Conservation (phyloP, 192 early-diverging fungal species). For the Physocladia obscura region DNA sequence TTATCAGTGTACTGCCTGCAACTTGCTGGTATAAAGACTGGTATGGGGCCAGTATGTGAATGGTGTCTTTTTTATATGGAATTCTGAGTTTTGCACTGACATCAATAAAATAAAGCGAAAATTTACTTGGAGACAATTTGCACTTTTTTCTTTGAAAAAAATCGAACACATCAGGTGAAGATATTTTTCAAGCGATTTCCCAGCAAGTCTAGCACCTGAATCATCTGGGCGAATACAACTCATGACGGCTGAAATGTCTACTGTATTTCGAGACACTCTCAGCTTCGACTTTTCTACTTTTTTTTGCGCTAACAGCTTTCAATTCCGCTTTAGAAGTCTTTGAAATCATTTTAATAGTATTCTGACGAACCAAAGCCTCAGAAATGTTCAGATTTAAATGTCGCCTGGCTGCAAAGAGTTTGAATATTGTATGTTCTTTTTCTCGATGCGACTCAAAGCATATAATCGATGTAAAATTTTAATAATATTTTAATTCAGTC, state of each 20-base stretch:
- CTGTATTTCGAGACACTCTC: not conserved
- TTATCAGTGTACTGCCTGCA: no score
- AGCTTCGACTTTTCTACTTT: not conserved
- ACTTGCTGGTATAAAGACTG: no score
- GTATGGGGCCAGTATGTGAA: no score
- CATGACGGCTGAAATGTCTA: not conserved
- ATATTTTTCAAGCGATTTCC: not conserved
- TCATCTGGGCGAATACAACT: not conserved
- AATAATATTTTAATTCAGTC: not conserved
- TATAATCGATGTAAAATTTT: not conserved
- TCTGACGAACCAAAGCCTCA: not conserved
- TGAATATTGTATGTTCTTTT: not conserved
- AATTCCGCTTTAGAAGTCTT: not conserved
- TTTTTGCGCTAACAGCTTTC: not conserved
- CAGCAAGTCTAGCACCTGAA: not conserved
- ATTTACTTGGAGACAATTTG: conserved; percentile 3
- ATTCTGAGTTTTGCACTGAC: no score
- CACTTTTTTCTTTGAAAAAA: not conserved
- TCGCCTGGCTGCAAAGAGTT: not conserved
- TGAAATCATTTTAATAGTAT: not conserved
- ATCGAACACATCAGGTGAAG: no score
- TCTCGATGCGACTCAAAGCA: not conserved
- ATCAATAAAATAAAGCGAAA: no score
- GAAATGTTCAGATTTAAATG: conserved; percentile 11
- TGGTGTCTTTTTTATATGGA: no score